Evolutionary conservation across 2,329 filamentous ascomycete genomes (phyloP).

Genomic region (Claviceps maximensis): DNA sequence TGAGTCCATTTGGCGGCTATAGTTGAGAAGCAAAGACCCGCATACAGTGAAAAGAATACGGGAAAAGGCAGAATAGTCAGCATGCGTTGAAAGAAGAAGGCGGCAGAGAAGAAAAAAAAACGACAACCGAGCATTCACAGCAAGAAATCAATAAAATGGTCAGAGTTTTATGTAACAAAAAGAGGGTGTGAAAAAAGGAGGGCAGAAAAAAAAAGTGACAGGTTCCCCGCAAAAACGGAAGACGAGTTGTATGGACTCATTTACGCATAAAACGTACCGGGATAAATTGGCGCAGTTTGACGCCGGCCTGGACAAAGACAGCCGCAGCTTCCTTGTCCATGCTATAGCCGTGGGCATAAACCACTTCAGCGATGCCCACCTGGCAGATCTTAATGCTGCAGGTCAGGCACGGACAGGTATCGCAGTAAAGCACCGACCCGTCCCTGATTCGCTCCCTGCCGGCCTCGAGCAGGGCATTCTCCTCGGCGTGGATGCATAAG

Average conservation of each 20-base stretch:
- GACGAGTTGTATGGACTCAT: too few relatives aligned
- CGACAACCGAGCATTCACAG: not conserved
- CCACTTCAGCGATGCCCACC: slow-evolving; percentile 88
- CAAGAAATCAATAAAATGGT: not conserved
- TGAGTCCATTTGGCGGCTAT: slow-evolving; percentile 50
- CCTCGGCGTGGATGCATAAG: slow-evolving; percentile 93
- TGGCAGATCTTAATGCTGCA: slow-evolving; percentile 98
- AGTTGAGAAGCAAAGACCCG: not conserved
- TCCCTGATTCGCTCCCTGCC: slow-evolving; percentile 80
- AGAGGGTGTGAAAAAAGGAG: not conserved
- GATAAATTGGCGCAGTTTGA: slow-evolving; percentile 75
- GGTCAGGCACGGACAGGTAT: slow-evolving; percentile 92
- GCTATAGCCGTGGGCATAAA: slow-evolving; percentile 86
- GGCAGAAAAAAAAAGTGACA: not conserved
- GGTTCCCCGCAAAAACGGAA: not conserved
- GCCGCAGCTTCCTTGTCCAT: slow-evolving; percentile 79
- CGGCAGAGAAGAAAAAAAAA: not conserved
- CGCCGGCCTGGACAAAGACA: slow-evolving; percentile 73
- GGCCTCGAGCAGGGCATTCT: slow-evolving; percentile 91
- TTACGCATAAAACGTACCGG: slow-evolving; percentile 43
- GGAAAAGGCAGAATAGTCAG: not conserved
- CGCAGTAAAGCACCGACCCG: slow-evolving; percentile 76
- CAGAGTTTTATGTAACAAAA: not conserved
- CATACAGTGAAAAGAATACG: not conserved
- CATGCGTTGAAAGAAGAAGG: not conserved